Percentiles rank a stretch among this genome's conserved stretches.
Evolutionary conservation across 768 basidiomycete species (phyloP).

Genomic region (Pleurotus platypus): DNA sequence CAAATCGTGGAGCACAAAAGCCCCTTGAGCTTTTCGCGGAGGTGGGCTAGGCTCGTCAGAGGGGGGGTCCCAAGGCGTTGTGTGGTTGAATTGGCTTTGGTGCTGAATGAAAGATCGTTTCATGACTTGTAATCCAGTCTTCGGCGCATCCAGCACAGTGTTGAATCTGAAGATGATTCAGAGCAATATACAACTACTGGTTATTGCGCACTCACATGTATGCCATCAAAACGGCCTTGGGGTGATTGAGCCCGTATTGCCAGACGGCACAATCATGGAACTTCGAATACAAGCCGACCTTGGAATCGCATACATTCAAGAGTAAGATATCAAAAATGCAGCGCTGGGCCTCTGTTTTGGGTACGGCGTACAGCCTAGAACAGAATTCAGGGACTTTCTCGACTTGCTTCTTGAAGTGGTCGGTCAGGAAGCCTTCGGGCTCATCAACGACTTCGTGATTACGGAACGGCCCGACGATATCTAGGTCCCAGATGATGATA

Average conservation of each 20-base stretch:
- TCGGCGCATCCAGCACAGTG: slow-evolving; percentile 63
- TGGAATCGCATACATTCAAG: slow-evolving; percentile 44
- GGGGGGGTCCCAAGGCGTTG: slow-evolving; percentile 18
- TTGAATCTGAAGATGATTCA: slow-evolving; percentile 46
- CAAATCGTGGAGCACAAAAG: slow-evolving; percentile 42
- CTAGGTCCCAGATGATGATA: slow-evolving; percentile 40
- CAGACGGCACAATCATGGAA: slow-evolving; percentile 59
- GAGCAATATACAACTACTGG: not conserved
- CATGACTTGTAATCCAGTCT: slow-evolving; percentile 60
- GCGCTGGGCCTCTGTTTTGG: slow-evolving; percentile 26
- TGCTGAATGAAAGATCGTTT: slow-evolving; percentile 37
- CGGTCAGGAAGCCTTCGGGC: slow-evolving; percentile 34
- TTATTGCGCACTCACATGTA: slow-evolving; percentile 50
- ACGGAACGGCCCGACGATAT: slow-evolving; percentile 47
- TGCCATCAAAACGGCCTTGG: slow-evolving; percentile 47
- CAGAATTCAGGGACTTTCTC: slow-evolving; percentile 45
- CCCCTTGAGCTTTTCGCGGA: not conserved
- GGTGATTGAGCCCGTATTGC: slow-evolving; percentile 43
- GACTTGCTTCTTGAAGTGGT: slow-evolving; percentile 51
- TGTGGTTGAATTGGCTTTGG: slow-evolving; percentile 25
- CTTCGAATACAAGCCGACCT: slow-evolving; percentile 57
- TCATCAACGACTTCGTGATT: slow-evolving; percentile 36
- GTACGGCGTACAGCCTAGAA: slow-evolving; percentile 18
- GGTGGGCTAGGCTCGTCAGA: not conserved
- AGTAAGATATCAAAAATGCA: slow-evolving; percentile 46